Evolutionary conservation across 2,329 filamentous ascomycete species (phyloP).

Genomic region (Sphaerulina vaccinii): DNA sequence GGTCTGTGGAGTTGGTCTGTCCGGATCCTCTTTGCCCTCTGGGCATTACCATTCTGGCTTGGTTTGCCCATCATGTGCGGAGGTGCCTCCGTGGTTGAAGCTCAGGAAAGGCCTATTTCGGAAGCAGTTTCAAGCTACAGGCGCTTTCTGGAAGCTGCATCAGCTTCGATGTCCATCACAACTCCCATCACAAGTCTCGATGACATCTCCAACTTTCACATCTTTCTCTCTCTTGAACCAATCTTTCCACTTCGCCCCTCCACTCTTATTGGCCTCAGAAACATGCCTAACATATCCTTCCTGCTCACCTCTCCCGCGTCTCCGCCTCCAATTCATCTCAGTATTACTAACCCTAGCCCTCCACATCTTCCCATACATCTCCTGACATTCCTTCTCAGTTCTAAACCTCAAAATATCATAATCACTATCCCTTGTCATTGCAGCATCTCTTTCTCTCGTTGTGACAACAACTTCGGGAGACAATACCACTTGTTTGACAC

Average conservation of each 20-base stretch:
- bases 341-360: conserved; percentile 18
- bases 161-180: conserved; percentile 8
- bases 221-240: neutral
- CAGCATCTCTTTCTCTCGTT: conserved; percentile 15
- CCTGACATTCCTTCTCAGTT: conserved; percentile 13
- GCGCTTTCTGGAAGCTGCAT: too few relatives aligned
- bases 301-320: neutral
- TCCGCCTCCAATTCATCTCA: conserved; percentile 18
- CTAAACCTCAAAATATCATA: conserved; percentile 19
- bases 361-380: conserved; percentile 13
- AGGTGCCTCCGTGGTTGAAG: too few relatives aligned
- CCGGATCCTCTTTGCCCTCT: too few relatives aligned
- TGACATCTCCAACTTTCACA: neutral
- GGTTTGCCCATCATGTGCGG: too few relatives aligned
- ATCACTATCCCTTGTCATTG: conserved; percentile 17
- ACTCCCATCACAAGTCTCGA: conserved; percentile 4
- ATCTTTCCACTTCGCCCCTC: neutral
- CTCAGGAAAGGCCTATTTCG: too few relatives aligned
- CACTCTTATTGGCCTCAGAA: neutral
- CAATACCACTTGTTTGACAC: neutral
- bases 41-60: too few relatives aligned
- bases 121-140: too few relatives aligned
- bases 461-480: neutral
- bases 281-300: conserved; percentile 10
- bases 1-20: too few relatives aligned